A percentile compares a stretch with the other conserved stretches of the same genome.
Conservation (phyloP, 2,329 filamentous ascomycete species). For the Hypoxylon sp. region DNA sequence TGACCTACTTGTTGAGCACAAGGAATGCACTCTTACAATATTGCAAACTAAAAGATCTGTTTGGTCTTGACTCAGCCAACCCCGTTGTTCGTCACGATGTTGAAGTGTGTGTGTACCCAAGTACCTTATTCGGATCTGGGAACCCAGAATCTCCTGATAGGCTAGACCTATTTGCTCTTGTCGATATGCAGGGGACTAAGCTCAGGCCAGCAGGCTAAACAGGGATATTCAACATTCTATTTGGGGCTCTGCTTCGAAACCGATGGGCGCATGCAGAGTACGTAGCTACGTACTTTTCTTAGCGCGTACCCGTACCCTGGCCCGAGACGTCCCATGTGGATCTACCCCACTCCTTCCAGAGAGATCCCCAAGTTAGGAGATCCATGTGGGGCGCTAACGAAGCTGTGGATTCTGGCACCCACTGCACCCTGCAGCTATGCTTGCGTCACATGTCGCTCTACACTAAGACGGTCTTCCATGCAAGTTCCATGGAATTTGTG, state of each 20-base stretch:
- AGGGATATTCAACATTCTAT: constrained; percentile 45
- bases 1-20: constrained; percentile 3
- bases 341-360: constrained; percentile 29
- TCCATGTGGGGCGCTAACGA: constrained; percentile 34
- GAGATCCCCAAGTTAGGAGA: constrained; percentile 42
- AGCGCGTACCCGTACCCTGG: constrained; percentile 36
- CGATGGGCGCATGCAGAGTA: constrained; percentile 38
- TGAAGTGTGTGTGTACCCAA: constrained; percentile 21
- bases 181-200: constrained; percentile 43
- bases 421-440: constrained; percentile 42
- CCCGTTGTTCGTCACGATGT: constrained; percentile 31
- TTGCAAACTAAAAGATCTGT: background rate
- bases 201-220: constrained; percentile 34
- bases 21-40: background rate
- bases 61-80: constrained; percentile 19
- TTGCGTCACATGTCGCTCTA: constrained; percentile 46
- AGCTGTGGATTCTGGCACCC: constrained; percentile 39
- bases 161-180: constrained; percentile 38
- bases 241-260: constrained; percentile 46
- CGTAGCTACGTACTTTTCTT: constrained; percentile 24
- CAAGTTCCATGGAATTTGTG: constrained; percentile 28
- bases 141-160: constrained; percentile 22
- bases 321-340: constrained; percentile 44
- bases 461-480: constrained; percentile 33
- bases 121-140: constrained; percentile 34